Base-by-base conservation (phyloP, 352 stramenopile species). In the Phytophthora pistaciae region DNA sequence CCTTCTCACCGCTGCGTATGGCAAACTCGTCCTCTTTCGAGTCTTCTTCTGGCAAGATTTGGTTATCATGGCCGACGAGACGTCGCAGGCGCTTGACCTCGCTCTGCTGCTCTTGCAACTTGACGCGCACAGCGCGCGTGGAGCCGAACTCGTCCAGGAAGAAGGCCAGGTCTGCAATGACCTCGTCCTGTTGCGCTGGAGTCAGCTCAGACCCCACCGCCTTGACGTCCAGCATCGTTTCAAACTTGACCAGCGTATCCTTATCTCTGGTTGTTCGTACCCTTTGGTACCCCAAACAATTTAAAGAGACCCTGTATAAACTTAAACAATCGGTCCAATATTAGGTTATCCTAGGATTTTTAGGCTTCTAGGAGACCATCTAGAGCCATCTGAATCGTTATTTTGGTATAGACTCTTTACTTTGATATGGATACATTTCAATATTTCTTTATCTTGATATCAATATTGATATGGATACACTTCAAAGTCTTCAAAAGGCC, bases 101-200 rank as follows among this genome's bases (percentile, higher is more conserved):
- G 53, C 36, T 61, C 31, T 62, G 16, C 46, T 73, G 60, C 53
- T 60, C 53, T 1, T 52, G n/a, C 36, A 73, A 29, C 18, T 68
- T 68, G 53, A 20, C 21, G 29, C 66, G 60, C 13, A 73, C 66
- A 8, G 60, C 59, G 7, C 40, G 33, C 2, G 66, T 73, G 44
- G 66, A 73, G 56, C 59, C 60, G 36, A 61, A 73, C n/a, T 56
- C 46, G 11, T 64, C 54, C 23, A 73, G 54, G 29, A 73, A 73
- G 59, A 60, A 72, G 1, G 16, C 21, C 16, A 72, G 14, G 23
- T 68, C 66, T 3, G 40, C 42, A 3, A 68, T 16, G 3, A 53
- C 62, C 14, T 40, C 52, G 3, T 72, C 56, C 16, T 55, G 64
- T 29, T 72, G 57, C 29, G 18, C 38, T n/a, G 40, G 52, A 11